Evolutionary conservation across 768 basidiomycete species (phyloP), one percentile per base, ranked within the genome.

Genomic region (Psilocybe cubensis): DNA sequence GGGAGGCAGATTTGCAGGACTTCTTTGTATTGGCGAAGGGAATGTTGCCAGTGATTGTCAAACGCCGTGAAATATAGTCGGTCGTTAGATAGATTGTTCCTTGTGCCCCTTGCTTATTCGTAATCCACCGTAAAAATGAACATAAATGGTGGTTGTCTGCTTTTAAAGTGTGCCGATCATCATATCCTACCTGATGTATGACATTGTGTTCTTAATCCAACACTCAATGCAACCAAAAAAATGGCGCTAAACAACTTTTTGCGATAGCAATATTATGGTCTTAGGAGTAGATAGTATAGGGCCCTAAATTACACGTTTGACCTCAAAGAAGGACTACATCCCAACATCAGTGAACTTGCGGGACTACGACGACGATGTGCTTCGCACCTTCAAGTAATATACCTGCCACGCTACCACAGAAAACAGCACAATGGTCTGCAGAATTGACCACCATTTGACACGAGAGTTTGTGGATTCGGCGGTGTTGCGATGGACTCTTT

Each of bases 371-470:
- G 33, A 90, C 88, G 88, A 62, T 20, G 52, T 56, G 47, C 43
- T 42, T 42, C 38, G 50, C 29, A 88, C 93, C 82, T 98, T 96
- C 50, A 99, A 80, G 76, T 98, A 98, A 75, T 95, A 97, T 56
- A 99, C 84, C 74, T 99, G 97, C 96, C 96, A 98, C 42, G 84
- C 96, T 53, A 97, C 96, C 0, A 97, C 90, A 2, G 85, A 79
- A 68, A 98, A 91, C 55, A 98, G 76, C 20, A 98, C 90, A 38
- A 92, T 69, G 3, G 91, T 82, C 72, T 99, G 97, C 6, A 94
- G 70, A 59, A 99, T 88, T 2, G 94, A 96, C 97, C 97, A 99
- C 94, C 94, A 98, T 76, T 98, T 98, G 52, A 99, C 96, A 35
- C 97, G 87, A 35, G 90, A 83, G 70, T 98, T 98, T 18, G 92